Conservation (phyloP, 2,329 filamentous ascomycete species). For the Paecilomyces niveus region DNA sequence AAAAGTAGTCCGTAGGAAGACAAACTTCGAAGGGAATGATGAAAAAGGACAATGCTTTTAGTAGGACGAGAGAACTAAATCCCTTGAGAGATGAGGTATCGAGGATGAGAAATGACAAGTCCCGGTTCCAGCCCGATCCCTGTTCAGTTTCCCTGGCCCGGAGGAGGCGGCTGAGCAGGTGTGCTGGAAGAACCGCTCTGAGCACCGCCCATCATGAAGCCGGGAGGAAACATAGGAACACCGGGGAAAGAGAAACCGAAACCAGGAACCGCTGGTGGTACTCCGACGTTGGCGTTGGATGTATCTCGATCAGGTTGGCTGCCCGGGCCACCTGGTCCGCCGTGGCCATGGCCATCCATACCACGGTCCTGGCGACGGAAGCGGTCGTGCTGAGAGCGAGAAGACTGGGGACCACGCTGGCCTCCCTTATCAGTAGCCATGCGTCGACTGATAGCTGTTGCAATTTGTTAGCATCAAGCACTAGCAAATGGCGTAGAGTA, state of each 20-base stretch:
- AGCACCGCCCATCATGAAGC: constrained; percentile 39
- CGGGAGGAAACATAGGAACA: constrained; percentile 43
- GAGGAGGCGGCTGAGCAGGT: constrained; percentile 29
- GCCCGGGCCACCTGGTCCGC: constrained; percentile 14
- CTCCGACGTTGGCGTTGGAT: constrained; percentile 38
- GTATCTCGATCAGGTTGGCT: constrained; percentile 29
- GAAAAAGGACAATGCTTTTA: background rate
- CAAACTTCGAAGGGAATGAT: constrained; percentile 7
- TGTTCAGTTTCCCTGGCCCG: constrained; percentile 25
- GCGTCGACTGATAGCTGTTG: constrained; percentile 43
- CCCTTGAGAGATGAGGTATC: background rate
- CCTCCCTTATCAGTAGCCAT: constrained; percentile 46
- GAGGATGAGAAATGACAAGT: background rate
- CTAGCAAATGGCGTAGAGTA: background rate
- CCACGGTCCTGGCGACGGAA: constrained; percentile 27
- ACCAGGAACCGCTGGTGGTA: constrained; percentile 47
- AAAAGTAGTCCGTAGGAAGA: constrained; percentile 12
- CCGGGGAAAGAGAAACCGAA: constrained; percentile 48
- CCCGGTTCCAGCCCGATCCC: background rate
- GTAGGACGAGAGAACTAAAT: background rate
- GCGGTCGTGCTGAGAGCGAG: constrained; percentile 28
- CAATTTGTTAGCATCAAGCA: background rate
- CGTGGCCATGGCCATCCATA: constrained; percentile 19
- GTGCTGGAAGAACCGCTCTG: constrained; percentile 21
- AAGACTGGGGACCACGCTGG: constrained; percentile 42